These are phyloP conservation scores for Leishmania gerbilli DNA, from an alignment of 208 protist genomes.

Conservation along the genomic window DNA sequence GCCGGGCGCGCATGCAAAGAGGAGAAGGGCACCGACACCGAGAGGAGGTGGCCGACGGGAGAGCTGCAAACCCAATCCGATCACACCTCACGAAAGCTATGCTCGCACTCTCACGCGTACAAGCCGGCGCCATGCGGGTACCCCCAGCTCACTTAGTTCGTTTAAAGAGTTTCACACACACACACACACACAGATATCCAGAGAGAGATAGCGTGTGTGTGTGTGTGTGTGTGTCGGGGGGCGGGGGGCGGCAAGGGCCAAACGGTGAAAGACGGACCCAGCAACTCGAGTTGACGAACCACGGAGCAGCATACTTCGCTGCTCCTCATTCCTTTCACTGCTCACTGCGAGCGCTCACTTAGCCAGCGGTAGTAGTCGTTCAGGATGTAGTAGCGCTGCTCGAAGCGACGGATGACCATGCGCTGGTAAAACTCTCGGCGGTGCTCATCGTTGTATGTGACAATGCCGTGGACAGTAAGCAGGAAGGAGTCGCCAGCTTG, in stretches of 20 bases:
- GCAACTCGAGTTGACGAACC: background rate
- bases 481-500: constrained; percentile 79
- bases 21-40: background rate
- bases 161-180: background rate
- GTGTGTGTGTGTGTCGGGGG: background rate
- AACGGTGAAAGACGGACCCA: background rate
- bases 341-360: constrained; percentile 51
- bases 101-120: background rate
- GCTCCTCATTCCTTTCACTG: background rate
- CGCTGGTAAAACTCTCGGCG: constrained; percentile 88
- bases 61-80: background rate
- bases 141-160: background rate
- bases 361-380: constrained; percentile 94
- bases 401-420: constrained; percentile 72
- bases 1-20: background rate
- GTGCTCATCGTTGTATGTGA: constrained; percentile 90
- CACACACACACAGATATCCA: background rate
- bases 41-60: background rate
- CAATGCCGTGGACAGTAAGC: constrained; percentile 75
- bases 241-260: background rate
- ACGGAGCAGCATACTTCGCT: too few relatives aligned
- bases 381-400: constrained; percentile 83
- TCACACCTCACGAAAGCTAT: background rate
- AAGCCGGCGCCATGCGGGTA: background rate
- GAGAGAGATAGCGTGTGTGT: background rate